Evolutionary conservation across 2,329 filamentous ascomycete species (phyloP), one percentile per base, ranked within the genome.

Genomic region (Ascochyta rabiei): DNA sequence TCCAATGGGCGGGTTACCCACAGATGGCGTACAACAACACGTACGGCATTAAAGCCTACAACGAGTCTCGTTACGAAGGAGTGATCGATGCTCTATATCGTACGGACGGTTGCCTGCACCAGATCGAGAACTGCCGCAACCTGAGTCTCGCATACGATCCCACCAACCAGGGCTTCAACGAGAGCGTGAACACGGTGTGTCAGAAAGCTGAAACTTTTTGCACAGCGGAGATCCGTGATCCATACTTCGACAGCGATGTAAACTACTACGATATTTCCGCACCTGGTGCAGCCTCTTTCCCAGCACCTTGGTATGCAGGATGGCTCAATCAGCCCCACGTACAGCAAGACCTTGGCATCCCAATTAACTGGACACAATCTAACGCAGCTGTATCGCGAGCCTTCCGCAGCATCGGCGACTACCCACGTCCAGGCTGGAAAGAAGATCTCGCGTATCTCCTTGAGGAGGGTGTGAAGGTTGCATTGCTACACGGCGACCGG

Each of bases 261-360:
- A 82, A 82, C 47, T 82, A 82, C 70, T 87, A 85, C 67, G 84
- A 88, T 56, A 79, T 87, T 28, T 80, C 81, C 0, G 80, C 83
- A 7, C 71, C 77, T 4, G 62, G 76, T 15, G 77, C 77, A 0
- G 82, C 84, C 50, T 61, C 62, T 0, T 73, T 64, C 35, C 69
- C 64, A 2, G 62, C 59, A 7, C 70, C 63, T 1, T 84, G 82
- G 69, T 81, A 80, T 64, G 67, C 79, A 9, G 82, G 82, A 2
- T 88, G 80, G 68, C 76, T 89, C 34, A 85, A 82, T 63, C 80
- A 84, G 56, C 75, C 78, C 3, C 79, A 81, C 63, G 82, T 87
- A 0, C 84, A 87, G 63, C 50, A 59, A 30, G 50, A 38, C 10
- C 78, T 89, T 1, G 86, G 86, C 4, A 81, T 85, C 0, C 83